These are phyloP conservation scores for Hyaloscypha finlandica DNA, from an alignment of 495 filamentous ascomycete species.

Conservation along the genomic window DNA sequence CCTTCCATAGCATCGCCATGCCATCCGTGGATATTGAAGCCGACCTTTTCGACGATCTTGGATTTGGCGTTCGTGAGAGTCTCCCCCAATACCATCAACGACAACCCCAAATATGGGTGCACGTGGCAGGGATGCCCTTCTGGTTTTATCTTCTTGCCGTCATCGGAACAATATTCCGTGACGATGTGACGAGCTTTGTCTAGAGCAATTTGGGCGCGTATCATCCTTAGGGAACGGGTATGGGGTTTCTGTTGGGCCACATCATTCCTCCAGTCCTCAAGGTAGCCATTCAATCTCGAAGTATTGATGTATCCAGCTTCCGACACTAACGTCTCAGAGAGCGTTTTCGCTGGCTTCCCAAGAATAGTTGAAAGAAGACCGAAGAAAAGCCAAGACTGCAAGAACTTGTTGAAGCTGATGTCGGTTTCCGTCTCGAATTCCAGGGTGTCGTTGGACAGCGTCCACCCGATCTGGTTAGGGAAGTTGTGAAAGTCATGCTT, in stretches of 20 bases:
- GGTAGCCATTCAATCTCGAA: not conserved
- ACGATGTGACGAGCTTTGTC: not conserved
- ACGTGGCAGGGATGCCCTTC: not conserved
- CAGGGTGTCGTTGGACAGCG: not conserved
- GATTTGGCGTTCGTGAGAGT: conserved; percentile 4
- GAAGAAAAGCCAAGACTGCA: conserved; percentile 15
- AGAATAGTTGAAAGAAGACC: conserved; percentile 2
- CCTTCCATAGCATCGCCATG: conserved; percentile 8
- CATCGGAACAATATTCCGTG: not conserved
- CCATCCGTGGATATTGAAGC: conserved; percentile 3
- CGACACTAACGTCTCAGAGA: not conserved
- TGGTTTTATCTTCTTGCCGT: not conserved
- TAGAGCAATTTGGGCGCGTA: not conserved
- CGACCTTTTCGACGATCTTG: not conserved
- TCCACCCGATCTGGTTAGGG: not conserved
- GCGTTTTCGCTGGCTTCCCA: not conserved
- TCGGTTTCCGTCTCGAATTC: not conserved
- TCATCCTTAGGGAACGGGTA: not conserved
- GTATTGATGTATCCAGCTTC: not conserved
- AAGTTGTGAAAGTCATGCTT: conserved; percentile 5
- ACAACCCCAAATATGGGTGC: not conserved
- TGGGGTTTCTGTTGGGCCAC: not conserved
- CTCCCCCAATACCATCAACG: conserved; percentile 15
- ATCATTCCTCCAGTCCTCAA: conserved; percentile 3
- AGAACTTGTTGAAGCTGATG: not conserved